A percentile compares a stretch with the other conserved stretches of the same genome.
Evolutionary conservation across 2,329 filamentous ascomycete genomes (phyloP).

Genomic region (Ophiostoma piceae): DNA sequence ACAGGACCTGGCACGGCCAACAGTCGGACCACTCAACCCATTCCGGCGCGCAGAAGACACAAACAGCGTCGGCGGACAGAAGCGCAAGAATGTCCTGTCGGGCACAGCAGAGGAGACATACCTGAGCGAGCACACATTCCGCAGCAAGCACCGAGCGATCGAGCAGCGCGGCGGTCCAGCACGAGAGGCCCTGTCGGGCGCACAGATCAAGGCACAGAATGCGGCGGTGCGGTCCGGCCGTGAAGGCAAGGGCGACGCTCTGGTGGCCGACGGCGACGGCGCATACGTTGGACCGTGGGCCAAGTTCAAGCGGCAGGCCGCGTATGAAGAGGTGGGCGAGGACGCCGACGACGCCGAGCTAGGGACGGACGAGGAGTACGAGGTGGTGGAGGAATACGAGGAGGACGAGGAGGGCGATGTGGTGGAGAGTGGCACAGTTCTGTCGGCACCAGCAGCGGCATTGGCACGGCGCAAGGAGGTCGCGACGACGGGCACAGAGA

Average conservation of each 20-base stretch:
- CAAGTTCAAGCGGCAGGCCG: constrained; percentile 60
- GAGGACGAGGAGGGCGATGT: constrained; percentile 63
- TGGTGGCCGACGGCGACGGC: constrained; percentile 76
- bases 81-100: constrained; percentile 77
- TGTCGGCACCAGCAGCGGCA: constrained; percentile 52
- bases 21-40: constrained; percentile 66
- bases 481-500: constrained; percentile 64
- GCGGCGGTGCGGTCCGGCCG: constrained; percentile 65
- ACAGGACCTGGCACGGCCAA: constrained; percentile 62
- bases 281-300: constrained; percentile 96
- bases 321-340: constrained; percentile 72
- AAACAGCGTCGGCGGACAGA: constrained; percentile 40
- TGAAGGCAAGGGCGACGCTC: constrained; percentile 78
- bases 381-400: constrained; percentile 72
- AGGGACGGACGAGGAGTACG: constrained; percentile 53
- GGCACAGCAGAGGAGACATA: constrained; percentile 83
- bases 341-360: constrained; percentile 67
- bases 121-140: constrained; percentile 86
- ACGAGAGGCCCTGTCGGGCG: constrained; percentile 50
- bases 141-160: constrained; percentile 77
- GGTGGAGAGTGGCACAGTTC: constrained; percentile 58
- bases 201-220: constrained; percentile 64
- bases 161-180: constrained; percentile 59
- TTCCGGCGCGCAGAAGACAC: constrained; percentile 50
- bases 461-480: constrained; percentile 53